Base-by-base conservation (phyloP, 257 asterid genomes). In the Lantana camara region DNA sequence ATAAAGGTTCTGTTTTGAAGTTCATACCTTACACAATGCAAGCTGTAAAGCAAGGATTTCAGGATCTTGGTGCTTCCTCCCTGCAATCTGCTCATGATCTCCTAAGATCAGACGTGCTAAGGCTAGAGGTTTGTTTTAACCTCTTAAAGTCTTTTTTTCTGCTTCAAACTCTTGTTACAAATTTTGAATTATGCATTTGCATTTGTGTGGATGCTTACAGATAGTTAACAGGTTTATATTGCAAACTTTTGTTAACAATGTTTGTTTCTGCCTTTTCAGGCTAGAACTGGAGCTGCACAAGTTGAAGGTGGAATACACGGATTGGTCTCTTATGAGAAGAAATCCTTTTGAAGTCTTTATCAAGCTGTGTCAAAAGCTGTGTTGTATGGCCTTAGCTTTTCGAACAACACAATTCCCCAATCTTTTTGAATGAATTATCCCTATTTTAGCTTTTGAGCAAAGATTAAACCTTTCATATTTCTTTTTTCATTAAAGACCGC, bases 51-150 rank as follows among this genome's bases (percentile, higher is more conserved):
- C 95, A 89, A 45, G 98, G 98, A 69, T 87, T 92, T 64, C 97
- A 92, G 77, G 98, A 92, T 81, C 88, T 92, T 17, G 97, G 98
- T 48, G 95, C 96, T 63, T 87, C 95, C 13, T 92, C 97, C 30
- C 34, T 92, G 57, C 90, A 82, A 47, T 89, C 97, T 4, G 98
- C 96, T 10, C 97, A 89, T 65, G 87, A 89, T 57, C 85, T 85
- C 50, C 69, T 92, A 66, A 73, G 80, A 78, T 89, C 91, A 0
- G 88, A 82, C 41, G 64, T 77, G 37, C 69, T 87, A 23, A 80
- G 97, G 70, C 96, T 87, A 7, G 96, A 93, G 82, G 98, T 91
- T 64, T 20, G 81, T 46, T 68, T 5, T 64, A n/a, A n/a, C n/a
- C n/a, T n/a, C n/a, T n/a, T n/a, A n/a, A n/a, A n/a, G n/a, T n/a